These are phyloP conservation scores for Boletus huronensis DNA, from an alignment of 768 basidiomycete genomes.

Conservation along the genomic window DNA sequence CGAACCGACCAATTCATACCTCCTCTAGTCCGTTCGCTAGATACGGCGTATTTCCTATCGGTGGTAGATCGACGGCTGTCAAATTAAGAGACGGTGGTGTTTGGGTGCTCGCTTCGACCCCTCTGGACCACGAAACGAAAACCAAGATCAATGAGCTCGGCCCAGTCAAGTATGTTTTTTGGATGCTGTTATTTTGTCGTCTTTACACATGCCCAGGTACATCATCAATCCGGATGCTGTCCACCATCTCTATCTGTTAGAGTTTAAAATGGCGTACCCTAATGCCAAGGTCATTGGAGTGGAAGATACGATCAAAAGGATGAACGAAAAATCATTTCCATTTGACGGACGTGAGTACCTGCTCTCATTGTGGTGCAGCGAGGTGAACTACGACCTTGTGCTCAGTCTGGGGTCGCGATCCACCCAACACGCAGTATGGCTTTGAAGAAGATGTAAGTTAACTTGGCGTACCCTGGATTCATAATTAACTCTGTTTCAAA, in stretches of 20 bases:
- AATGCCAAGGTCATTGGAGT: constrained; percentile 70
- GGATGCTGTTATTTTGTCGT: neutral
- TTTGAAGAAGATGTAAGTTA: constrained; percentile 67
- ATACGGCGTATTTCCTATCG: constrained; percentile 66
- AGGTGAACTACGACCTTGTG: neutral
- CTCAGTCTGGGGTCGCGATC: constrained; percentile 59
- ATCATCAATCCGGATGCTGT: constrained; percentile 56
- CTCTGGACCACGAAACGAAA: constrained; percentile 63
- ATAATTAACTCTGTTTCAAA: constrained; percentile 10
- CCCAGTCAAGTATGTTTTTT: constrained; percentile 50
- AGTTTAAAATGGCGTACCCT: constrained; percentile 69
- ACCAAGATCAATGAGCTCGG: constrained; percentile 59
- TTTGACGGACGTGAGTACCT: constrained; percentile 61
- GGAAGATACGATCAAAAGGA: constrained; percentile 48
- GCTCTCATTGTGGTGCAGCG: neutral
- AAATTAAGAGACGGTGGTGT: constrained; percentile 64
- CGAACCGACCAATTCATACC: constrained; percentile 3
- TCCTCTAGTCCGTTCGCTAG: constrained; percentile 59
- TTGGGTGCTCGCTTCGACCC: constrained; percentile 82
- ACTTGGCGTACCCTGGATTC: neutral
- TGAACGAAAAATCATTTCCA: constrained; percentile 46
- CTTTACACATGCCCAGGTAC: constrained; percentile 37
- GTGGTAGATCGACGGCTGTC: constrained; percentile 82
- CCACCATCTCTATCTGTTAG: constrained; percentile 58
- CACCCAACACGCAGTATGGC: constrained; percentile 63